A percentile compares a stretch with the other conserved stretches of the same genome.
These are phyloP conservation scores for Trametes sanguinea DNA, from an alignment of 768 basidiomycete species.

Conservation along the genomic window DNA sequence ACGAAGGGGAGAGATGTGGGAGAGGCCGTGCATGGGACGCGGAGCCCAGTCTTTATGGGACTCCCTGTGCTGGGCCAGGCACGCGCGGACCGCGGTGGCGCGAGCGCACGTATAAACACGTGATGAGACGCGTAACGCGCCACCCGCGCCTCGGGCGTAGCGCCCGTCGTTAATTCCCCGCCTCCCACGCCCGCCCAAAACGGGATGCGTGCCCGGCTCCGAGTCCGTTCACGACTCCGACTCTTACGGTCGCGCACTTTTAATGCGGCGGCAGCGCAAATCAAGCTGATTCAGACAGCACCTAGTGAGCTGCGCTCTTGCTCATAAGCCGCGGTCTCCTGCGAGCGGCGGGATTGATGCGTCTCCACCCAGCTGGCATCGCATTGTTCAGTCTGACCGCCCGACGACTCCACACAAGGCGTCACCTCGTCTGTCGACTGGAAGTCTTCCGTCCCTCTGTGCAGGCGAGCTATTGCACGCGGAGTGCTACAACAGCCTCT, in stretches of 20 bases:
- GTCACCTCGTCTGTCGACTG: too few species aligned
- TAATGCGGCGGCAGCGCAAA: not conserved
- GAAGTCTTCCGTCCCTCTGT: too few species aligned
- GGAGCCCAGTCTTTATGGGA: conserved; percentile 1
- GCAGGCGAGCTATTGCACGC: too few species aligned
- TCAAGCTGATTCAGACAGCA: not conserved
- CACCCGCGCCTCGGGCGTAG: not conserved
- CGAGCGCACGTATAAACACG: conserved; percentile 1
- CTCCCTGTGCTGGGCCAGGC: not conserved
- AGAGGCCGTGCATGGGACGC: not conserved
- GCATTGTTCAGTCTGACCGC: too few species aligned
- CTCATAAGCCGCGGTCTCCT: too few species aligned
- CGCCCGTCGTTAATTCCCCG: not conserved
- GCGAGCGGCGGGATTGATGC: too few species aligned
- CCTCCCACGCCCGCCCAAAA: not conserved
- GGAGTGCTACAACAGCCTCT: not conserved
- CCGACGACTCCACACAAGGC: not conserved
- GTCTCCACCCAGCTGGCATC: too few species aligned
- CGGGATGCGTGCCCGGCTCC: not conserved
- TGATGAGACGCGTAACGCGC: conserved; percentile 13
- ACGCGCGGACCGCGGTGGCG: conserved; percentile 11
- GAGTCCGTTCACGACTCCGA: not conserved
- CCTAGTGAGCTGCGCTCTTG: too few species aligned
- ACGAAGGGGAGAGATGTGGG: not conserved
- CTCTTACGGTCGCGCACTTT: too few species aligned